phyloP scores from a whole-genome alignment of 1,139 yeast species.

The Debaryomyces psychrophilus region DNA sequence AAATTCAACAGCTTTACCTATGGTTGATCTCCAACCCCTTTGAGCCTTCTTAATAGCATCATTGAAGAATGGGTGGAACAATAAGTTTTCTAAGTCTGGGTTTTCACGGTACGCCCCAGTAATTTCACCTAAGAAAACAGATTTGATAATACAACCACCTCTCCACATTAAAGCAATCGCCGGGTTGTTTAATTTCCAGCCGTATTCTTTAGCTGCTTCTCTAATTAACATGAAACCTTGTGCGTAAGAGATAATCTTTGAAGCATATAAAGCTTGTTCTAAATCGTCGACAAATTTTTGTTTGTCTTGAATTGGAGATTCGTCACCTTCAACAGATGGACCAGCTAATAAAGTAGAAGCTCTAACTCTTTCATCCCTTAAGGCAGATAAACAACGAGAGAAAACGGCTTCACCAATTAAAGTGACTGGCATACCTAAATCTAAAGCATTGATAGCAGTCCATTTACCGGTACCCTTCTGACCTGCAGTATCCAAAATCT shows the following conservation, averaged over 20 bases:
- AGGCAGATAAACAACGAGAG: conserved; percentile 92
- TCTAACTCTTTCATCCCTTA: conserved; percentile 85
- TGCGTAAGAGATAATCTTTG: conserved; percentile 97
- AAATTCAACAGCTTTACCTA: conserved; percentile 73
- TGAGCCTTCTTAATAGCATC: conserved; percentile 93
- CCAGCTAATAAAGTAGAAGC: conserved; percentile 83
- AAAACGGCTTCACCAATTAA: conserved; percentile 98
- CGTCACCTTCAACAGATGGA: conserved; percentile 62
- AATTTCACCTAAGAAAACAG: conserved; percentile 96
- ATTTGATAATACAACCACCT: conserved; percentile 99
- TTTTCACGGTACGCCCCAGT: conserved; percentile 93
- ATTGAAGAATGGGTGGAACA: conserved; percentile 94
- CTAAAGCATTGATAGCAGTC: conserved; percentile 98
- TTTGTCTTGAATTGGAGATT: conserved; percentile 67
- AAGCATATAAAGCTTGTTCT: conserved; percentile 98
- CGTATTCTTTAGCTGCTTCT: conserved; percentile 96
- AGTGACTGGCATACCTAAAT: conserved; percentile 97
- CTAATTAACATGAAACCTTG: conserved; percentile 99
- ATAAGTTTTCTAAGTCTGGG: conserved; percentile 92
- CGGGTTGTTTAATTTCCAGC: conserved; percentile 97
- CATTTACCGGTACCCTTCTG: conserved; percentile 99
- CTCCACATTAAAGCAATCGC: conserved; percentile 99
- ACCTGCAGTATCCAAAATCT: conserved; percentile 95
- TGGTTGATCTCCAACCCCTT: conserved; percentile 90
- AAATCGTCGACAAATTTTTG: conserved; percentile 85